Evolutionary conservation across 2,329 filamentous ascomycete genomes (phyloP), one percentile per base, ranked within the genome.

Genomic region (Fusarium newnesense): DNA sequence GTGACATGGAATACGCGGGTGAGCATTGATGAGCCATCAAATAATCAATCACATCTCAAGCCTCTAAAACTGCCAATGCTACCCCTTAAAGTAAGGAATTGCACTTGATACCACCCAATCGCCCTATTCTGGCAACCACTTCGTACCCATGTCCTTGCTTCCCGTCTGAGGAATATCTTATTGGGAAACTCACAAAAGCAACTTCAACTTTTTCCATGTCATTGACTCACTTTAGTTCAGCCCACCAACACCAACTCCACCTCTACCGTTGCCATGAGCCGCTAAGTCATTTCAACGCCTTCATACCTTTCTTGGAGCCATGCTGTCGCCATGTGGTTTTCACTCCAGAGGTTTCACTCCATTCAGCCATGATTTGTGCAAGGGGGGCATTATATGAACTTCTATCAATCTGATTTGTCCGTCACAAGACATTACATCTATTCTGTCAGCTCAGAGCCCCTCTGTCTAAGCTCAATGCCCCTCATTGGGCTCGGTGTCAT

Each of bases 71-170:
- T 50, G 30, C 32, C 32, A 34, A 47, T 21, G 54, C 32, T 60
- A 26, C 59, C 54, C 67, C 58, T 56, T 56, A 57, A 69, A 59
- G 71, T 36, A 72, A 57, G 66, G 67, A 61, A 64, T 57, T 62
- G 47, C 58, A 64, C 42, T 69, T 60, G 26, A 63, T 67, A 47
- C 63, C 64, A 65, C 67, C 50, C 32, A 57, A 37, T 70, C 49
- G 34, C 21, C 70, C 65, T 52, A 47, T 70, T 67, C 42, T 39
- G 72, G 72, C 46, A 64, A 67, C 43, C 34, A 44, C 40, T 54
- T 69, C 56, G 44, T 44, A 74, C 73, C 75, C 76, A 72, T 76
- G 73, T 76, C 76, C 76, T 69, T 78, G 76, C 60, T 78, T 71
- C 67, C 69, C 71, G 64, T 53, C 59, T 60, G 34, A 42, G 43